Base-by-base conservation (phyloP, 2,329 filamentous ascomycete genomes). In the Dactylonectria macrodidyma region DNA sequence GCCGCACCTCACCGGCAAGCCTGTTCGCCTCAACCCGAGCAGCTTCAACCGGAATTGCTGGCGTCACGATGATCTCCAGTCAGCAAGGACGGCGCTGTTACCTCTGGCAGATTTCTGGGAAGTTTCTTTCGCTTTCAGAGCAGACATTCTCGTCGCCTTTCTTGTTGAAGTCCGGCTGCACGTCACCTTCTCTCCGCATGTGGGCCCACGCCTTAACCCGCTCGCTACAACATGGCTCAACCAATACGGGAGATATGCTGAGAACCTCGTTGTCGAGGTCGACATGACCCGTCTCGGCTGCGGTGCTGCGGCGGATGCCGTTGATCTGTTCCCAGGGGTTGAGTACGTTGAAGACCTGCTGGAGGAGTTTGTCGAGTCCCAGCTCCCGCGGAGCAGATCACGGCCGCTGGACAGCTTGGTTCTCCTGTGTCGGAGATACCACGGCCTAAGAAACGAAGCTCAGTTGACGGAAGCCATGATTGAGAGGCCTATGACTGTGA, bases 201-300 rank as follows among this genome's bases (percentile, higher is more conserved):
- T 81, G 3, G 76, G 75, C 1, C 69, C 70, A 0, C 62, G 63
- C 6, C 69, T 81, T 1, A 80, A 78, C 38, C 81, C 81, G 0
- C 75, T 83, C 0, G 80, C 79, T 1, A 80, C 78, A 0, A 62
- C 68, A 4, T 84, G 79, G 78, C 68, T 83, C 30, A 76, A 77
- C 34, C 71, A 60, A 8, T 84, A 84, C 55, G 78, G 78, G 1
- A 59, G 71, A 2, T 79, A 81, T 38, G 81, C 84, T 71, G 77
- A 72, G 16, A 75, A 77, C 30, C 69, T 85, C 24, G 77, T 78
- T 2, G 56, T 85, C 10, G 84, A 85, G 66, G 34, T 85, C 1
- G 84, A 85, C 66, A 74, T 84, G 71, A 79, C 83, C 1, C 78
- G 76, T 11, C 73, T 83, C 9, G 76, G 78, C 1, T 81, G 80